Conservation (phyloP, 1,139 yeast genomes). For the Yamadazyma songkhlaensis region DNA sequence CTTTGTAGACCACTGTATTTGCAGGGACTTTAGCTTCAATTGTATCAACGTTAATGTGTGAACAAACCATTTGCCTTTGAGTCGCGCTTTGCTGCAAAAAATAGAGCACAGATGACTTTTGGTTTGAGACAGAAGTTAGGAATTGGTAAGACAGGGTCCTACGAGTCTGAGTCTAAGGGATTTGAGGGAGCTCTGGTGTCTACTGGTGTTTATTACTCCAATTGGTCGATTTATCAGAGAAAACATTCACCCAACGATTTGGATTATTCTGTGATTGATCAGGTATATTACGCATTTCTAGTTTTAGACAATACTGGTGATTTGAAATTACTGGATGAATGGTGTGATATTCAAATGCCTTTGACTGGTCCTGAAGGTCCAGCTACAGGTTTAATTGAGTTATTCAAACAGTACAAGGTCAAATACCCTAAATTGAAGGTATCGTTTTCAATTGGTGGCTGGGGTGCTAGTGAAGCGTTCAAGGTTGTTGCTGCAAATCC, state of each 20-base stretch:
- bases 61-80: conserved; percentile 5
- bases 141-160: no score
- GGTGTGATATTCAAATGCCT: conserved; percentile 63
- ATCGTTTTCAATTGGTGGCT: conserved; percentile 84
- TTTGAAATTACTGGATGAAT: conserved; percentile 55
- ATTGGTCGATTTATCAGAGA: conserved; percentile 74
- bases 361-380: conserved; percentile 21
- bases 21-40: conserved; percentile 7
- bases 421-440: conserved; percentile 52
- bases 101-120: no score
- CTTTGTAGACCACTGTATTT: conserved; percentile 51
- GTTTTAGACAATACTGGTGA: conserved; percentile 56
- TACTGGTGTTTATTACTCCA: conserved; percentile 37
- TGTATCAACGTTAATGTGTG: conserved; percentile 1
- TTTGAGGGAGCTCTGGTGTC: no score
- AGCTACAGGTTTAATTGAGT: conserved; percentile 53
- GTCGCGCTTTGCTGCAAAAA: not conserved
- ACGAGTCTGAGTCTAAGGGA: no score
- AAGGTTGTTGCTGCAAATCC: conserved; percentile 40
- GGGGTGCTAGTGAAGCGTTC: conserved; percentile 63
- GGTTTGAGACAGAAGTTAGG: no score
- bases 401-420: conserved; percentile 49
- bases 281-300: conserved; percentile 77
- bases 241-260: conserved; percentile 66
- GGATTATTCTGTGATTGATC: conserved; percentile 56